Base-by-base conservation (phyloP, 345 rosid genomes). In the Nasturtium officinale region DNA sequence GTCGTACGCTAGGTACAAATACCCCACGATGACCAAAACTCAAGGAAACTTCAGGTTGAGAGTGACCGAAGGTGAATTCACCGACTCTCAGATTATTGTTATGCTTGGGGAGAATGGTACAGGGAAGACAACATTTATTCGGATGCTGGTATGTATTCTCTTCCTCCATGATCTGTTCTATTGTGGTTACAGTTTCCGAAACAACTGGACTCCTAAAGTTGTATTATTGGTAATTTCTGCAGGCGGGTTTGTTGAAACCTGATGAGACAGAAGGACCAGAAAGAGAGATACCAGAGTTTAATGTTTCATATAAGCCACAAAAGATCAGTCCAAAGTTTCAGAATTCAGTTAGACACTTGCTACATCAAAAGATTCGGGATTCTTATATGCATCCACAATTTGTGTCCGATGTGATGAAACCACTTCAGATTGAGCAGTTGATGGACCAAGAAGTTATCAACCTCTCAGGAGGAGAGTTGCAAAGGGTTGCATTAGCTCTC, bases 41-140 rank as follows among this genome's bases (percentile, higher is more conserved):
- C 98, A 86, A 81, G 99, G 99, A 13, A 83, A 81, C 68, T 96
- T 96, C 69, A 90, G 61, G 74, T 87, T 95, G 74, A 80, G 76
- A 71, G 99, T 92, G 33, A 17, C 77, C 6, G 99, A 91, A 87
- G 99, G 99, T 69, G 99, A 96, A 85, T 96, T 96, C 77, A 90
- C 99, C 2, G 99, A 96, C 78, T 96, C 99, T 37, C 99, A 96
- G 83, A 96, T 96, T 69, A 66, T 92, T 72, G 97, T 96, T 1
- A 96, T 96, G 99, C 82, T 96, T 76, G 98, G 99, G 45, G 99
- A 96, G 88, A 96, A 96, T 78, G 98, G 99, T 46, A 92, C 97
- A 12, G 98, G 99, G 75, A 96, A 96, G 82, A 92, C 99, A 61
- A 96, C 99, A 21, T 96, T 92, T 65, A 92, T 92, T 28, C 89